phyloP scores from a whole-genome alignment of 768 basidiomycete species.

The Pseudohyphozyma bogoriensis region DNA sequence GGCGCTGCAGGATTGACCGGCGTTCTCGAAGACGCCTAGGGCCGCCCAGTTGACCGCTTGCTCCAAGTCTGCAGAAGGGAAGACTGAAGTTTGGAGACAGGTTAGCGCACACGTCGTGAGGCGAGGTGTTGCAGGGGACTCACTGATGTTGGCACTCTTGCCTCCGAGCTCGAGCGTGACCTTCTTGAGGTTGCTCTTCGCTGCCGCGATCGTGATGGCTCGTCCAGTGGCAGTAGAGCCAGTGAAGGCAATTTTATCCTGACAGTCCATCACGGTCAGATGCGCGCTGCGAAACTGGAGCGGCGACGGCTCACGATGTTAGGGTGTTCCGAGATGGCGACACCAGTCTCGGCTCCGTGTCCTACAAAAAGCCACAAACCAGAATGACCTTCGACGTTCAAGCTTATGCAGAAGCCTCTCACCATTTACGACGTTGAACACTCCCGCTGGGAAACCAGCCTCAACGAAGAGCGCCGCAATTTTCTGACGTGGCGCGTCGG shows the following conservation, averaged over 20 bases:
- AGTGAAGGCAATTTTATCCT: constrained; percentile 69
- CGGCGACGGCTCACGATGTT: too few relatives aligned
- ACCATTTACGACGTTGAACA: constrained; percentile 61
- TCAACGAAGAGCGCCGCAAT: constrained; percentile 68
- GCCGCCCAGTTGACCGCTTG: constrained; percentile 47
- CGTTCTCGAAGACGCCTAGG: constrained; percentile 38
- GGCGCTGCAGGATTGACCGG: constrained; percentile 65
- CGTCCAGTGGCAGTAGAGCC: constrained; percentile 82
- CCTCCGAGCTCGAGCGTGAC: constrained; percentile 76
- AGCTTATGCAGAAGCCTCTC: too few relatives aligned
- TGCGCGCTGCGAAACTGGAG: too few relatives aligned
- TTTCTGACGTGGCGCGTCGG: constrained; percentile 46
- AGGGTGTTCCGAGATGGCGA: constrained; percentile 65
- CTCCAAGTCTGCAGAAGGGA: constrained; percentile 81
- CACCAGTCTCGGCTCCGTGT: constrained; percentile 68
- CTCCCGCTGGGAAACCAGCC: constrained; percentile 85
- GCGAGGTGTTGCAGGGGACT: background rate
- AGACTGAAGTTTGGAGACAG: constrained; percentile 45
- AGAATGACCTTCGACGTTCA: too few relatives aligned
- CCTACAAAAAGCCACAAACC: too few relatives aligned
- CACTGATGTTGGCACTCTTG: constrained; percentile 47
- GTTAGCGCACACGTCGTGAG: too few relatives aligned
- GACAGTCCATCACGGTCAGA: too few relatives aligned
- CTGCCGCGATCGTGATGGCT: constrained; percentile 82
- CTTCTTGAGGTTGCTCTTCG: constrained; percentile 89